Base-by-base conservation (phyloP, 2,329 filamentous ascomycete genomes). In the Epichloe typhina region DNA sequence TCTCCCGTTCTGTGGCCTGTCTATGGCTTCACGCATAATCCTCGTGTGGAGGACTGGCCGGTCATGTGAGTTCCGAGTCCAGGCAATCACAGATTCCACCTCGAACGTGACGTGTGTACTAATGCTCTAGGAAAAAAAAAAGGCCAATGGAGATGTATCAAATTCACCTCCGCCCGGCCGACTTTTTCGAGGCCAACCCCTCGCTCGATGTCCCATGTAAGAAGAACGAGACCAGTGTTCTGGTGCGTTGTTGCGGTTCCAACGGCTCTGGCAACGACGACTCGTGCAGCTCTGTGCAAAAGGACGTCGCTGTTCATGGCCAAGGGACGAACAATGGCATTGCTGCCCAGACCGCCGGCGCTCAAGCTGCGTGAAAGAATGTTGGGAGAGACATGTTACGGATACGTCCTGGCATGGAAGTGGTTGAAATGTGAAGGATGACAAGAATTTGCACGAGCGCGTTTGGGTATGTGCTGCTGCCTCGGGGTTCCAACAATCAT, bases 11-110 rank as follows among this genome's bases (percentile, higher is more conserved):
- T 76, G 0, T 76, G 73, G 73, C 67, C 64, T n/a, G 70, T 72
- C 3, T 74, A 72, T 54, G 71, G 72, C 4, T 58, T 75, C 45
- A 75, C 72, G 9, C 71, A 75, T 50, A 73, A 74, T 48, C 71
- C 71, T 1, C 61, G 71, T 5, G 67, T 73, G 5, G 71, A 75
- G 55, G 71, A 75, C 53, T 74, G 72, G 72, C 72, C 72, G 4
- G 72, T 74, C 9, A 75, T 74, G 72, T 74, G 57, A 69, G 72
- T 68, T 38, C 5, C 23, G 7, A 19, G 13, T 31, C 3, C 26
- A 9, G 26, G 26, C 3, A 31, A 9, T 31, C 26, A 11, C 9
- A 3, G 8, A 11, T 21, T 19, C 8, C 17, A 15, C 39, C 8
- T n/a, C 13, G 23, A 38, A 36, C 17, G 23, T 19, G 26, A 17